A percentile compares a stretch with the other conserved stretches of the same genome.
Conservation (phyloP, 495 filamentous ascomycete species). For the Collariella sp. region DNA sequence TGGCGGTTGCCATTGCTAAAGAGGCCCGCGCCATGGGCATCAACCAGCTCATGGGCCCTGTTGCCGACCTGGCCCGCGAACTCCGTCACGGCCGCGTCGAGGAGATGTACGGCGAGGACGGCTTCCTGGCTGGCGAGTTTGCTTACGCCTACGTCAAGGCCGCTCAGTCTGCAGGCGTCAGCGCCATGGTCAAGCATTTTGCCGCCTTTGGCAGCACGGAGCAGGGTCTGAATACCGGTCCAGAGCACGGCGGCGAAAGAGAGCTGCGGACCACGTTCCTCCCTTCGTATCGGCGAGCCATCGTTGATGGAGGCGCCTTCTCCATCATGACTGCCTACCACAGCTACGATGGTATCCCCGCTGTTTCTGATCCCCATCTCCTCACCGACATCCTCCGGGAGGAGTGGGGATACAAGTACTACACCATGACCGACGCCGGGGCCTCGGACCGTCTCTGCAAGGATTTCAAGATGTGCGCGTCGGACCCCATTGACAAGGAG, state of each 20-base stretch:
- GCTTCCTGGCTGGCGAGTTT: slow-evolving; percentile 49
- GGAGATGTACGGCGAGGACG: slow-evolving; percentile 60
- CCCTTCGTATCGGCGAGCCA: slow-evolving; percentile 56
- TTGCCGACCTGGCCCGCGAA: slow-evolving; percentile 59
- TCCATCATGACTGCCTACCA: slow-evolving; percentile 62
- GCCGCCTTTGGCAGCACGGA: slow-evolving; percentile 55
- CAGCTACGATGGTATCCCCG: slow-evolving; percentile 60
- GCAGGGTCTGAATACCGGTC: slow-evolving; percentile 59
- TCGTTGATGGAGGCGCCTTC: slow-evolving; percentile 58
- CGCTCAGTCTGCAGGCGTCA: slow-evolving; percentile 53
- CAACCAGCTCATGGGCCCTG: slow-evolving; percentile 61
- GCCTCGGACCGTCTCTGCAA: slow-evolving; percentile 57
- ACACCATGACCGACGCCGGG: slow-evolving; percentile 48
- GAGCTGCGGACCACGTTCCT: slow-evolving; percentile 61
- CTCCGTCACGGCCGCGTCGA: slow-evolving; percentile 61
- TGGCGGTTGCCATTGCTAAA: slow-evolving; percentile 51
- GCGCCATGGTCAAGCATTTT: slow-evolving; percentile 64
- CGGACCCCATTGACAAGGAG: slow-evolving; percentile 50
- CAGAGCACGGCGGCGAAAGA: slow-evolving; percentile 59
- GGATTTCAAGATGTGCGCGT: slow-evolving; percentile 52
- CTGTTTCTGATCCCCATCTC: slow-evolving; percentile 50
- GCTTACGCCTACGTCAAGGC: slow-evolving; percentile 53
- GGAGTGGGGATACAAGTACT: slow-evolving; percentile 66
- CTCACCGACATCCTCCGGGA: slow-evolving; percentile 57
- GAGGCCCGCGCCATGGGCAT: slow-evolving; percentile 56